Conservation (phyloP, 306 rosid species). For the Corylus americana region DNA sequence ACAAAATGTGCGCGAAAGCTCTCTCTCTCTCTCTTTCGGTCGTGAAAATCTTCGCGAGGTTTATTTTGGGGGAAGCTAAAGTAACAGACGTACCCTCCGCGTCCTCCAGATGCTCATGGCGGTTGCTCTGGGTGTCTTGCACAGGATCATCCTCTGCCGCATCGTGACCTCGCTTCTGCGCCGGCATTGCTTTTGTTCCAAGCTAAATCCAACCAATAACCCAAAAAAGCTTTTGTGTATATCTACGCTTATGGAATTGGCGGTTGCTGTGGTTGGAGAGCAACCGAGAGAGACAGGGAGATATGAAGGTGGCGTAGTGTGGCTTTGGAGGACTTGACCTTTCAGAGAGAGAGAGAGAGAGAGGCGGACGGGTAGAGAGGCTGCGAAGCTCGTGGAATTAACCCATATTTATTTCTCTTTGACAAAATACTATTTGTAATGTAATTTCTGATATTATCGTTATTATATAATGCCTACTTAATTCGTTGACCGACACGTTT, state of each 20-base stretch:
- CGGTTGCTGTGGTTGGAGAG: background rate
- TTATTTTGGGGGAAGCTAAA: constrained; percentile 12
- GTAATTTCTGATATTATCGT: no score
- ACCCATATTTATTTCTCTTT: constrained; percentile 10
- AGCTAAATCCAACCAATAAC: constrained; percentile 4
- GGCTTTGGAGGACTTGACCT: constrained; percentile 14
- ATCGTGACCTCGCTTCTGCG: constrained; percentile 55
- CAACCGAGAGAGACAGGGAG: background rate
- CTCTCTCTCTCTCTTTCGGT: background rate
- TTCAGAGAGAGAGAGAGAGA: constrained; percentile 19
- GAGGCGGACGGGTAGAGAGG: constrained; percentile 34
- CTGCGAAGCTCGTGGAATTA: constrained; percentile 29
- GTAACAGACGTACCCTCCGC: constrained; percentile 53
- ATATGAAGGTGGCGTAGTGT: constrained; percentile 25
- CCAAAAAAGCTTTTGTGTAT: background rate
- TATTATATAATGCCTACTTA: background rate
- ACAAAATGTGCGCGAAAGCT: constrained; percentile 17
- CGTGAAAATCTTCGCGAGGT: constrained; percentile 8
- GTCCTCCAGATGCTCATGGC: constrained; percentile 33
- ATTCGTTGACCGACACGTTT: constrained; percentile 17
- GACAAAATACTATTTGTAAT: no score
- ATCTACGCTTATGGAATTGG: background rate
- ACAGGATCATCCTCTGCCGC: constrained; percentile 37
- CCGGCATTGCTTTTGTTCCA: constrained; percentile 59
- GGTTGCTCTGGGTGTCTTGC: constrained; percentile 27